Conservation (phyloP, 305 asterid species). For the Ajuga reptans region DNA sequence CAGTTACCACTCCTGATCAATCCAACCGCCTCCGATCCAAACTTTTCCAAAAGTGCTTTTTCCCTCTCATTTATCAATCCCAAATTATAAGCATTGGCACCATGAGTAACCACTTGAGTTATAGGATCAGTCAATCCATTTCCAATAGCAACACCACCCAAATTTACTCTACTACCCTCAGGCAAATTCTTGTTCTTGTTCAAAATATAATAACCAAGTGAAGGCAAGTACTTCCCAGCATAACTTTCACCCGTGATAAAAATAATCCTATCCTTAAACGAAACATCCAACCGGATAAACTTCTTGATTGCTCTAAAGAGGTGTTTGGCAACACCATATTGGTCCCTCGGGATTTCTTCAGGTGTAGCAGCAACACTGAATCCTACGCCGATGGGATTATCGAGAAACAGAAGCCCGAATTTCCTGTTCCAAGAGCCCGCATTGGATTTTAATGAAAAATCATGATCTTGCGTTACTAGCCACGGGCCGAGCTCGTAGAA, state of each 20-base stretch:
- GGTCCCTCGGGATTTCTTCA: slow-evolving; percentile 68
- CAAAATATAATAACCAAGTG: slow-evolving; percentile 41
- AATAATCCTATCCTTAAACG: slow-evolving; percentile 37
- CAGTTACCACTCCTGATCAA: slow-evolving; percentile 35
- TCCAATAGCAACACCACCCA: slow-evolving; percentile 53
- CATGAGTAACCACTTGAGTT: slow-evolving; percentile 41
- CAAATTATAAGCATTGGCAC: slow-evolving; percentile 33
- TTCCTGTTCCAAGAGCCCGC: slow-evolving; percentile 66
- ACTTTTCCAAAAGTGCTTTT: slow-evolving; percentile 41
- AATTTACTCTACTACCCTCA: slow-evolving; percentile 24
- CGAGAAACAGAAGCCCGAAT: slow-evolving; percentile 72
- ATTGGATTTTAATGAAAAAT: slow-evolving; percentile 34
- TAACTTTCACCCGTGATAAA: slow-evolving; percentile 53
- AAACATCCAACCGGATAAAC: slow-evolving; percentile 37
- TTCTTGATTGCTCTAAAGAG: slow-evolving; percentile 48
- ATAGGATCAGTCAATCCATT: slow-evolving; percentile 47
- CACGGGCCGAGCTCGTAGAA: slow-evolving; percentile 80
- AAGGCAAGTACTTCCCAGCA: slow-evolving; percentile 53
- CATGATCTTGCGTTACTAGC: slow-evolving; percentile 34
- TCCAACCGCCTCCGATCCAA: slow-evolving; percentile 44
- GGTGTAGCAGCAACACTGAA: slow-evolving; percentile 56
- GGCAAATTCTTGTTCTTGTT: slow-evolving; percentile 30
- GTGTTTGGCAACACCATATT: slow-evolving; percentile 56
- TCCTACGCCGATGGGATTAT: slow-evolving; percentile 79
- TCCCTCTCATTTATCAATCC: slow-evolving; percentile 46